Evolutionary conservation across 2,329 filamentous ascomycete species (phyloP).

Genomic region (Ceratocystis cacaofunesta): DNA sequence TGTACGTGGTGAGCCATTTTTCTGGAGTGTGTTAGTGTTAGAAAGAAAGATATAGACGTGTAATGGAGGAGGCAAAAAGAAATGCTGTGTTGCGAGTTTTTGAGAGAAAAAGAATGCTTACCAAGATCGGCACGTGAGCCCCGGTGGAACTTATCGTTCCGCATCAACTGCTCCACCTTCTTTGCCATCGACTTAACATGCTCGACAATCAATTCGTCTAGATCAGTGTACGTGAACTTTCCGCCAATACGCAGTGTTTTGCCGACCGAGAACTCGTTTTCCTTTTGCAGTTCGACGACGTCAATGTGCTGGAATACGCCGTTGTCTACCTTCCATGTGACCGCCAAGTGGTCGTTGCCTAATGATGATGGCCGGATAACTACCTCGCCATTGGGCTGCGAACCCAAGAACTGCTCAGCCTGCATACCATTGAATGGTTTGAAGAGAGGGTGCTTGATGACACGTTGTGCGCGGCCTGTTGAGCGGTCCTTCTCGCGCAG

Average conservation of each 20-base stretch:
- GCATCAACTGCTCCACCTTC: conserved; percentile 93
- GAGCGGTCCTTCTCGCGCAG: conserved; percentile 74
- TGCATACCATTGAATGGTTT: conserved; percentile 82
- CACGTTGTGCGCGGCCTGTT: conserved; percentile 74
- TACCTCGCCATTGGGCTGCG: conserved; percentile 72
- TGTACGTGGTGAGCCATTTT: conserved; percentile 90
- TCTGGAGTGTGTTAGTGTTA: conserved; percentile 38
- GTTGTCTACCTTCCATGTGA: conserved; percentile 97
- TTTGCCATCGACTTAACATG: conserved; percentile 96
- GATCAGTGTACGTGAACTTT: conserved; percentile 84
- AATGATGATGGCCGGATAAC: conserved; percentile 93
- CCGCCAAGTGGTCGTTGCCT: conserved; percentile 82
- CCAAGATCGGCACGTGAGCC: conserved; percentile 68
- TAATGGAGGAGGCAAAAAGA: too few species aligned
- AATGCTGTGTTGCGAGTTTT: too few species aligned
- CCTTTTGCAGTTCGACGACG: conserved; percentile 90
- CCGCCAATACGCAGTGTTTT: conserved; percentile 70
- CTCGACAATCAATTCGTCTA: conserved; percentile 92
- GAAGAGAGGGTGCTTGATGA: conserved; percentile 97
- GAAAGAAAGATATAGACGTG: neutral
- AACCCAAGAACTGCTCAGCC: conserved; percentile 84
- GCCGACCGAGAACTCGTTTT: conserved; percentile 90
- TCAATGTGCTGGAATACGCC: conserved; percentile 96
- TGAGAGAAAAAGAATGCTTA: conserved; percentile 33
- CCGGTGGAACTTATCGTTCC: conserved; percentile 84